Conservation (phyloP, 768 basidiomycete species). For the Amanita pseudoporphyria region DNA sequence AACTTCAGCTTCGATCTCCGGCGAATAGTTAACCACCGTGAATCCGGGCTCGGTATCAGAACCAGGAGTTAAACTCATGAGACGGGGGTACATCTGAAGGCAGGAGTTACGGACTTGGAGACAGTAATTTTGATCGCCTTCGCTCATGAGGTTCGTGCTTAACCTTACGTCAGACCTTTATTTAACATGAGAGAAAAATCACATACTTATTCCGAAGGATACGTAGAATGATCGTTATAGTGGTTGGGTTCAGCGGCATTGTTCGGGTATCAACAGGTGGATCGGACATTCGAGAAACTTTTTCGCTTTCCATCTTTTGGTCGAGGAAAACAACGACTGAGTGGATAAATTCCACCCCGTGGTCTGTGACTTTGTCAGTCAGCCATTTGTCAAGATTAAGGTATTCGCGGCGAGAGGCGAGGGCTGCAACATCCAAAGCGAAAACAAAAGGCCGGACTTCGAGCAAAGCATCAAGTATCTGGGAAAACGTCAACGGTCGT, state of each 20-base stretch:
- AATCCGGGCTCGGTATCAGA: conserved; percentile 88
- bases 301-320: conserved; percentile 89
- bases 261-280: conserved; percentile 70
- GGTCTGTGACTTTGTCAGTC: conserved; percentile 71
- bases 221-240: conserved; percentile 87
- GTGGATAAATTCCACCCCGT: conserved; percentile 80
- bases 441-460: conserved; percentile 85
- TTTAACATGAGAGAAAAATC: background rate
- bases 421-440: conserved; percentile 87
- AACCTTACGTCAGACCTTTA: background rate
- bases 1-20: conserved; percentile 88
- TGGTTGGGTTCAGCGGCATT: conserved; percentile 79
- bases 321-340: conserved; percentile 85
- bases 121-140: conserved; percentile 77
- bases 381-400: conserved; percentile 97
- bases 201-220: conserved; percentile 77
- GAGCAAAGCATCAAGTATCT: conserved; percentile 90
- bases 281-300: conserved; percentile 64
- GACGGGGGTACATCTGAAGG: conserved; percentile 89
- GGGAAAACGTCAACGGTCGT: conserved; percentile 3
- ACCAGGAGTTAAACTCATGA: conserved; percentile 87
- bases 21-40: conserved; percentile 75
- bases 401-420: conserved; percentile 89
- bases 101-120: conserved; percentile 89
- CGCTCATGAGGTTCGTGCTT: conserved; percentile 65